Conservation (phyloP, 1,284 basidiomycete species). For the Gymnopus androsaceus region DNA sequence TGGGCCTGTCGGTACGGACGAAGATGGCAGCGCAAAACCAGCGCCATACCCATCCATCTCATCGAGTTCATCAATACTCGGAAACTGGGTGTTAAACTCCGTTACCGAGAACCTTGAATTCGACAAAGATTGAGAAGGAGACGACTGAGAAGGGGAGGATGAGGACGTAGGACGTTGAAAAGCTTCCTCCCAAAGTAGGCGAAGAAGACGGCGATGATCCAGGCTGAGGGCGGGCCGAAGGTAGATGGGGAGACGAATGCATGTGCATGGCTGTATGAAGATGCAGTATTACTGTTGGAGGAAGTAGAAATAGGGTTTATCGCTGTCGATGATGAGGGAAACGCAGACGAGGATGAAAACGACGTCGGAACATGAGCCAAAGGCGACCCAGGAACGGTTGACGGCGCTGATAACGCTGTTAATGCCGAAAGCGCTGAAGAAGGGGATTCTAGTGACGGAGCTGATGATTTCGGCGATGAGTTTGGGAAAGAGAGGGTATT, state of each 20-base stretch:
- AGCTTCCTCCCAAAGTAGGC: too few species aligned
- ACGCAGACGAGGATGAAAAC: too few species aligned
- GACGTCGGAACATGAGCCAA: too few species aligned
- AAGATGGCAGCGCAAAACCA: too few species aligned
- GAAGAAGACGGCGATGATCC: conserved; percentile 59
- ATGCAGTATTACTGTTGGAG: conserved; percentile 46
- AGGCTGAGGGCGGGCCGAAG: conserved; percentile 73
- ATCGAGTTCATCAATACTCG: conserved; percentile 75
- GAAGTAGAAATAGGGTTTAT: not conserved
- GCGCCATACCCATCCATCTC: conserved; percentile 29
- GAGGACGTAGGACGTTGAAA: conserved; percentile 70
- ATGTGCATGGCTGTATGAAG: conserved; percentile 36
- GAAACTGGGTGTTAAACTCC: conserved; percentile 65
- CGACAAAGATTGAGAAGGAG: conserved; percentile 37
- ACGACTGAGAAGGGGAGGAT: conserved; percentile 48
- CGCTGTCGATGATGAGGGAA: conserved; percentile 24
- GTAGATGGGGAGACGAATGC: conserved; percentile 66
- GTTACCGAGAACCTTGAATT: not conserved
- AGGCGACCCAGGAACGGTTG: conserved; percentile 22
- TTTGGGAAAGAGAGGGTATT: conserved; percentile 34
- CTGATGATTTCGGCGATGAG: conserved; percentile 13
- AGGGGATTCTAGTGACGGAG: conserved; percentile 20
- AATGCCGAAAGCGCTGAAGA: conserved; percentile 19
- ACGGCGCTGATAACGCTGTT: conserved; percentile 20
- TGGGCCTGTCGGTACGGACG: conserved; percentile 44